These are phyloP conservation scores for Calonectria naviculata DNA, from an alignment of 2,329 filamentous ascomycete species.

Conservation along the genomic window DNA sequence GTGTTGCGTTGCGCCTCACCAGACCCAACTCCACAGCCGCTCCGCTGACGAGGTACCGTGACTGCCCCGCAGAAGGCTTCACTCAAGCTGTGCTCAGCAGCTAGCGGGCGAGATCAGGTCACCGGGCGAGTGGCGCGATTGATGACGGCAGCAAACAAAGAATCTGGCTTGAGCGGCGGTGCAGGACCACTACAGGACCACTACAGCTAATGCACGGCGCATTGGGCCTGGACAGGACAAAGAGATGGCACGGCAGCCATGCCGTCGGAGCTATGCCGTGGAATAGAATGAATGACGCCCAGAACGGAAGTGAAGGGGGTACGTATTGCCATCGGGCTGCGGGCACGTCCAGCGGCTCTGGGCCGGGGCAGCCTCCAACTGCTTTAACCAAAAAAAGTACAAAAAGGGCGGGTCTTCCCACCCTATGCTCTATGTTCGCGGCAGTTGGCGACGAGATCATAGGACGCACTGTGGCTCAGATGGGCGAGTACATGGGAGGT, in stretches of 20 bases:
- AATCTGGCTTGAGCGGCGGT: background rate
- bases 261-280: background rate
- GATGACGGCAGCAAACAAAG: background rate
- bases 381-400: slow-evolving; percentile 38
- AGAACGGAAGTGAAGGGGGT: background rate
- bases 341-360: background rate
- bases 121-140: background rate
- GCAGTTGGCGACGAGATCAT: slow-evolving; percentile 37
- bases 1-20: slow-evolving; percentile 12
- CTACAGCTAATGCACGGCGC: background rate
- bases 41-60: slow-evolving; percentile 13
- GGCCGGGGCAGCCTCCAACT: background rate
- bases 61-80: slow-evolving; percentile 14
- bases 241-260: background rate
- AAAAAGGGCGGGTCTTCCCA: slow-evolving; percentile 47
- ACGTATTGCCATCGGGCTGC: background rate
- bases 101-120: background rate
- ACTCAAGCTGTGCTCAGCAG: background rate
- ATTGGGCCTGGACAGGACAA: background rate
- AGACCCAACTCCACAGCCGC: background rate
- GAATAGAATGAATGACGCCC: background rate
- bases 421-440: slow-evolving; percentile 36
- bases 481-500: slow-evolving; percentile 29
- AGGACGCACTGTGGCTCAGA: slow-evolving; percentile 29
- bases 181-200: background rate